phyloP scores from a whole-genome alignment of 192 early-diverging fungal species.

The Coemansia sp. region DNA sequence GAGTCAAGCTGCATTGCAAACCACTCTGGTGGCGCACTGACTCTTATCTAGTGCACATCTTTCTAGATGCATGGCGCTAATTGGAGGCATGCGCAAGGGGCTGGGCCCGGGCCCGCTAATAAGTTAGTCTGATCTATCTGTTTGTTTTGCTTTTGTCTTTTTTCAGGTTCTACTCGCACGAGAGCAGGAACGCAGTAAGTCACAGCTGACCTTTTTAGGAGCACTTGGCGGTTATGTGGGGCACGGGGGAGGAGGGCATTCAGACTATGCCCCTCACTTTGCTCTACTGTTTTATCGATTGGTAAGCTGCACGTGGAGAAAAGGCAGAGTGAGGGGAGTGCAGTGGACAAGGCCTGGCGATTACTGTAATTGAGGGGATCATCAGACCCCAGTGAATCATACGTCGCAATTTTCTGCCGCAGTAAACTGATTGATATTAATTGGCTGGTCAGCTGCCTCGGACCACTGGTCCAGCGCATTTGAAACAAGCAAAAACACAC shows the following conservation, averaged over 20 bases:
- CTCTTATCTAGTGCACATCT: neutral
- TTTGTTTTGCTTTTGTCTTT: neutral
- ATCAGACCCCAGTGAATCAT: neutral
- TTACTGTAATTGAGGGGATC: neutral
- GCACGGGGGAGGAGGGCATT: constrained; percentile 5
- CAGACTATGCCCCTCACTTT: neutral
- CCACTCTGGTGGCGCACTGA: neutral
- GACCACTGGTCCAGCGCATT: neutral
- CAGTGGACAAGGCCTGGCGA: neutral
- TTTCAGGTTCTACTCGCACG: neutral
- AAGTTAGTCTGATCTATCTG: neutral
- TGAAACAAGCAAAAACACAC: neutral
- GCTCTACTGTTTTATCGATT: neutral
- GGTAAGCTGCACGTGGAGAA: neutral
- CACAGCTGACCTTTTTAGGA: neutral
- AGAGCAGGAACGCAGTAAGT: neutral
- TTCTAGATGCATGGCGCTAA: neutral
- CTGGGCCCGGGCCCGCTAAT: neutral
- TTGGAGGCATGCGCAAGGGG: neutral
- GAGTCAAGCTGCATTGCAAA: neutral
- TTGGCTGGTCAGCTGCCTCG: neutral
- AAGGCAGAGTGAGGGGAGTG: neutral
- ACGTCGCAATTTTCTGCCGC: neutral
- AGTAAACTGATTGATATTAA: constrained; percentile 1
- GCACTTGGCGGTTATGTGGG: neutral